Evolutionary conservation across 768 basidiomycete species (phyloP), one percentile per base, ranked within the genome.

Genomic region (Piloderma croceum): DNA sequence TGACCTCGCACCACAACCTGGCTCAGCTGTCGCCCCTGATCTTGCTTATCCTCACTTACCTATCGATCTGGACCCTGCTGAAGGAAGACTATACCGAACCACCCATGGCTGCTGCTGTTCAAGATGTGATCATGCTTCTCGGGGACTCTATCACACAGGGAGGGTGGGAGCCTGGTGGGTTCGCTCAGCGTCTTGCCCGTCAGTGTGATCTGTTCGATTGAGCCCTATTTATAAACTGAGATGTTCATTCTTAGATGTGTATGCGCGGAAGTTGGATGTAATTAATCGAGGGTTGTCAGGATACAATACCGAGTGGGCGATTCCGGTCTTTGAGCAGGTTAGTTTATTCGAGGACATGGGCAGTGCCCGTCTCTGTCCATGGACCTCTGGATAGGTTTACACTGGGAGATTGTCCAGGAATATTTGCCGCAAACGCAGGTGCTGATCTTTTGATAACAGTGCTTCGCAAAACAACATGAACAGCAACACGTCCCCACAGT

Each of bases 281-380:
- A 48, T 94, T 46, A 94, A 94, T 55, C 79, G 91, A 35, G 92
- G 92, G 1, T 68, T 81, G 21, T 71, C 76, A 22, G 90, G 90
- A 3, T 96, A 93, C 62, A 92, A 87, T 54, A 83, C 89, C 1
- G 79, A 83, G 24, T 93, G 90, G 91, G 81, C 71, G 5, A 63
- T 91, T 25, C 85, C 87, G 3, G 73, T 90, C 21, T 76, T 93
- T 42, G 73, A 86, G 52, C 79, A 83, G 71, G 87, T 81, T 34
- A 27, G 68, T 48, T n/a, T 27, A 13, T 31, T 11, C 29, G 27
- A 31, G 13, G 3, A 17, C 38, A 31, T 19, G 10, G 22, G 12
- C 29, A 33, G 7, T 31, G 24, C 7, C 23, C n/a, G 10, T 15
- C 11, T 19, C 15, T 6, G 17, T 24, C 18, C 20, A 32, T 19